Evolutionary conservation across 768 basidiomycete species (phyloP).

Genomic region (Mycena belliarum): DNA sequence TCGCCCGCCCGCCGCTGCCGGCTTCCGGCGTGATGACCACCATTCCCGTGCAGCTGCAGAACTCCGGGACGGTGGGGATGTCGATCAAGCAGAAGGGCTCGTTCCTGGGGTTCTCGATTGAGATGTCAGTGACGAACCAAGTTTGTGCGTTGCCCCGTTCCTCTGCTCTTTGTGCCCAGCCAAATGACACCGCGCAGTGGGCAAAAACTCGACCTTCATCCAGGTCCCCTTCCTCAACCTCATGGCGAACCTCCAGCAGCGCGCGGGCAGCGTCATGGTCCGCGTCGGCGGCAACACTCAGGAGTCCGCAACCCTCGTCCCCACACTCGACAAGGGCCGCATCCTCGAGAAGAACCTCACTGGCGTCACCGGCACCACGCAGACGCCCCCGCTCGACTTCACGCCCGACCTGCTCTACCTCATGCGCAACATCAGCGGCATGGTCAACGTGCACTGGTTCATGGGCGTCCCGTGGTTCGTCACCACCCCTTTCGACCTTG

Average conservation of each 20-base stretch:
- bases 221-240: slow-evolving; percentile 75
- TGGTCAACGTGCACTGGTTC: slow-evolving; percentile 51
- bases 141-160: slow-evolving; percentile 42
- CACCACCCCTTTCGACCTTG: slow-evolving; percentile 3
- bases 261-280: slow-evolving; percentile 61
- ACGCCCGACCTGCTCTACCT: slow-evolving; percentile 53
- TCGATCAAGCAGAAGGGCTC: slow-evolving; percentile 40
- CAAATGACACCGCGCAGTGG: not conserved
- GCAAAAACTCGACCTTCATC: slow-evolving; percentile 32
- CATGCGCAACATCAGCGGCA: slow-evolving; percentile 45
- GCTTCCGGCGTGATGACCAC: slow-evolving; percentile 40
- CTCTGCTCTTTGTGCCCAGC: not conserved
- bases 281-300: slow-evolving; percentile 83
- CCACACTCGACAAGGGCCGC: slow-evolving; percentile 43
- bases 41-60: slow-evolving; percentile 47
- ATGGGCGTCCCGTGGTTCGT: slow-evolving; percentile 29
- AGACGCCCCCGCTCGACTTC: slow-evolving; percentile 51
- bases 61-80: slow-evolving; percentile 32
- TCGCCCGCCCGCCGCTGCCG: slow-evolving; percentile 55
- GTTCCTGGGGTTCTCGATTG: slow-evolving; percentile 62
- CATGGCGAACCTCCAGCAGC: slow-evolving; percentile 67
- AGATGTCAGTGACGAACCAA: slow-evolving; percentile 62
- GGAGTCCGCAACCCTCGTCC: slow-evolving; percentile 59
- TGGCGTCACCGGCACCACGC: slow-evolving; percentile 29
- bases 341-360: slow-evolving; percentile 27